Percentiles rank a stretch among this genome's conserved stretches.
These are phyloP conservation scores for Candida silvicultrix DNA, from an alignment of 805 yeast genomes.

Conservation along the genomic window DNA sequence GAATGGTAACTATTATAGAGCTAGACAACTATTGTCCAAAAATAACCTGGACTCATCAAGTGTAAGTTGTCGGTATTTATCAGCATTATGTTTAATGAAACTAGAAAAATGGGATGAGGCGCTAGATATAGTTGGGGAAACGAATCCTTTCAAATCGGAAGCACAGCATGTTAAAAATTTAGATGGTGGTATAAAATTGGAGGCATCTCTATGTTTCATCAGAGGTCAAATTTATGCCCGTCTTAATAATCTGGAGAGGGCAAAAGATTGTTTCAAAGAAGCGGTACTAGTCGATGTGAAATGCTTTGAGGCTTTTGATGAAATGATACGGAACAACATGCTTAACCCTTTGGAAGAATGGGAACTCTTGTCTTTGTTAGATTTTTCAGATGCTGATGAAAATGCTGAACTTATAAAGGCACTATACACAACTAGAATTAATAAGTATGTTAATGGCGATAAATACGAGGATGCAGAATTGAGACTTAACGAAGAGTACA, in stretches of 20 bases:
- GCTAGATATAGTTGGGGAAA: conserved; percentile 74
- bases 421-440: conserved; percentile 68
- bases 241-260: conserved; percentile 78
- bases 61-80: conserved; percentile 74
- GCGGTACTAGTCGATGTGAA: conserved; percentile 85
- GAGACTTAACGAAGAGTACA: conserved; percentile 64
- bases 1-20: conserved; percentile 72
- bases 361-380: conserved; percentile 60
- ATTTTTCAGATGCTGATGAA: conserved; percentile 69
- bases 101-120: conserved; percentile 85
- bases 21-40: conserved; percentile 60
- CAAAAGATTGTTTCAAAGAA: conserved; percentile 81
- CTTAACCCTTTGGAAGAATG: conserved; percentile 84
- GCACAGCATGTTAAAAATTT: conserved; percentile 34
- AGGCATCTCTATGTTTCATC: conserved; percentile 79
- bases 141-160: conserved; percentile 57
- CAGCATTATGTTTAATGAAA: conserved; percentile 67
- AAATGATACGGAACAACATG: conserved; percentile 63
- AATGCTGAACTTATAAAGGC: conserved; percentile 76
- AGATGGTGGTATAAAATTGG: conserved; percentile 84
- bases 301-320: conserved; percentile 89
- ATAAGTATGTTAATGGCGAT: conserved; percentile 60
- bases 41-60: conserved; percentile 47
- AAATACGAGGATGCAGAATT: conserved; percentile 60
- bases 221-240: conserved; percentile 80